Conservation (phyloP, 352 stramenopile species). For the Phytophthora colocasiae region DNA sequence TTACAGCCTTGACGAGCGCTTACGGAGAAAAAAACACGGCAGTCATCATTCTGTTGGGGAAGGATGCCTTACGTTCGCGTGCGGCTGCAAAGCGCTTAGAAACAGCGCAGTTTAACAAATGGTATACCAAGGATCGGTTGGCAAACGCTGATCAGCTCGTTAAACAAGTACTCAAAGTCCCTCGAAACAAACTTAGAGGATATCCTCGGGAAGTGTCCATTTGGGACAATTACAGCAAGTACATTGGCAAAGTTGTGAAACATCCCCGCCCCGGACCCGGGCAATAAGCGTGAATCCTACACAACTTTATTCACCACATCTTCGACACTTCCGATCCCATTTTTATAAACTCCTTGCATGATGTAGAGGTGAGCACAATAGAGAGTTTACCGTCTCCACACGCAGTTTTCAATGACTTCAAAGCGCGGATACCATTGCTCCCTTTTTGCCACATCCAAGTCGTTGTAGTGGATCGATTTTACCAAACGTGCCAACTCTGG, state of each 20-base stretch:
- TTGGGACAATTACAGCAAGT: neutral
- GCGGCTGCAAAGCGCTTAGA: neutral
- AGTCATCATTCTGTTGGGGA: neutral
- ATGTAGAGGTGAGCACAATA: too few species aligned
- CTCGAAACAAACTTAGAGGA: neutral
- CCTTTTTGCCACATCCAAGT: too few species aligned
- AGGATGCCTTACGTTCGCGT: neutral
- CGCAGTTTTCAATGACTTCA: too few species aligned
- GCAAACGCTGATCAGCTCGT: neutral
- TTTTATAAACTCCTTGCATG: too few species aligned
- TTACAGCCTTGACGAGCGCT: constrained; percentile 2
- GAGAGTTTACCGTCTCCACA: too few species aligned
- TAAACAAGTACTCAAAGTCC: neutral
- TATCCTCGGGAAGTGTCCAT: neutral
- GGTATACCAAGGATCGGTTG: neutral
- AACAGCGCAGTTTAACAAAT: constrained; percentile 1
- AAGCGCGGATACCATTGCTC: too few species aligned
- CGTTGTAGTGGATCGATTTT: too few species aligned
- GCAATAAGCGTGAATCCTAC: too few species aligned
- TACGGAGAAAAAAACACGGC: constrained; percentile 1
- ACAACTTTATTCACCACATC: too few species aligned
- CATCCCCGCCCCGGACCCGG: too few species aligned
- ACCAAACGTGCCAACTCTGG: too few species aligned
- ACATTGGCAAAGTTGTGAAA: neutral
- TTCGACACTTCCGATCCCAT: too few species aligned